These are phyloP conservation scores for Nyssa sinensis DNA, from an alignment of 148 eudicot genomes.

Conservation along the genomic window DNA sequence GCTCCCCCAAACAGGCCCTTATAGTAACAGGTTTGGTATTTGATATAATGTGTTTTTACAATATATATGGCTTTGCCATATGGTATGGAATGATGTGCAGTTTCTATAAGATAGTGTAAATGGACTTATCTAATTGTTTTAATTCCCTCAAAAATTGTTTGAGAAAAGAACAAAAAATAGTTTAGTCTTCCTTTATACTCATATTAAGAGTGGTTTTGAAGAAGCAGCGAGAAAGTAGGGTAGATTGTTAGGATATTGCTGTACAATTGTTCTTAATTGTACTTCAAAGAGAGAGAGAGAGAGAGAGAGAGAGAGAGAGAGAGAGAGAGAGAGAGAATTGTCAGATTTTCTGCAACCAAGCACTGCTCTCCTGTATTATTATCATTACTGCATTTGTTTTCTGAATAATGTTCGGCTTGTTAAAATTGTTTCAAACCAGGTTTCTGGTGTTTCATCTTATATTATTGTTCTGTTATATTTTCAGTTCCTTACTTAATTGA, in stretches of 20 bases:
- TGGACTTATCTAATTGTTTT: background rate
- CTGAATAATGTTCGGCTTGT: background rate
- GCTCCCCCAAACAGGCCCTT: too few relatives aligned
- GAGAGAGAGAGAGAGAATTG: too few relatives aligned
- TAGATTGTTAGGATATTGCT: too few relatives aligned
- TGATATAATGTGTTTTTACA: background rate
- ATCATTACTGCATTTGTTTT: too few relatives aligned
- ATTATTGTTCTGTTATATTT: background rate
- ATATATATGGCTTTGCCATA: background rate
- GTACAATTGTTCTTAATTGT: too few relatives aligned
- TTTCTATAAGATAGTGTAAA: background rate
- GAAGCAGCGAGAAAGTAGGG: too few relatives aligned
- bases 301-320: too few relatives aligned
- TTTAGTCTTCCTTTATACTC: background rate
- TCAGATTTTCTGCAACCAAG: too few relatives aligned
- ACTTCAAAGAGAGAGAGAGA: too few relatives aligned
- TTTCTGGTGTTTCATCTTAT: background rate
- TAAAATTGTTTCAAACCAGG: background rate
- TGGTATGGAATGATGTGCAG: too few relatives aligned
- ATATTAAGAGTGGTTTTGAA: background rate
- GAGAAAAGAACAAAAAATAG: background rate
- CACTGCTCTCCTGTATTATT: too few relatives aligned
- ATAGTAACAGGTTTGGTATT: background rate
- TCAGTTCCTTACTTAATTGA: background rate
- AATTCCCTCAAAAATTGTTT: background rate